Evolutionary conservation across 1,284 basidiomycete species (phyloP).

Genomic region (Cystobasidiaceae sp.): DNA sequence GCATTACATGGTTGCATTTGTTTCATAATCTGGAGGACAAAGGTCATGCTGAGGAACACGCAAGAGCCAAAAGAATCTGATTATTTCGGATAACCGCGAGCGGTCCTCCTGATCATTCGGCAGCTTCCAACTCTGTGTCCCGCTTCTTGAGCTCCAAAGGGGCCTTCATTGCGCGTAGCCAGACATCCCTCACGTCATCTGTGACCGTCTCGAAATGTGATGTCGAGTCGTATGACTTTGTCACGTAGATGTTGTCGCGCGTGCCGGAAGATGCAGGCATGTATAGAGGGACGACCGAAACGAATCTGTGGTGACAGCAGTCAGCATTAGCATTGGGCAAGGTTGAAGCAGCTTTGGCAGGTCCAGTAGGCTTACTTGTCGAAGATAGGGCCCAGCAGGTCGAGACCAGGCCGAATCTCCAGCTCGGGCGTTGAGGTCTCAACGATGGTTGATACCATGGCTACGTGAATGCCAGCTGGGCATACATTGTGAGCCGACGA

Average conservation of each 20-base stretch:
- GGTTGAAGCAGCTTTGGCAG: background rate
- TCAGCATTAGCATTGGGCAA: background rate
- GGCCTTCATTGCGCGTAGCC: constrained; percentile 72
- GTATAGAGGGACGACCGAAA: constrained; percentile 82
- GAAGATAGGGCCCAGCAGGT: constrained; percentile 84
- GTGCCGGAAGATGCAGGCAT: constrained; percentile 75
- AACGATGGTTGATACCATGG: constrained; percentile 97
- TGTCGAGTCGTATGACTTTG: constrained; percentile 95
- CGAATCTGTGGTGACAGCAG: constrained; percentile 60
- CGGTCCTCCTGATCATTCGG: background rate
- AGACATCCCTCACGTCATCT: constrained; percentile 88
- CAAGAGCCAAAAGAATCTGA: too few relatives aligned
- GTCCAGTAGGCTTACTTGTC: constrained; percentile 68
- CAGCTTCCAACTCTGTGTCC: constrained; percentile 48
- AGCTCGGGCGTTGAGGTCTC: constrained; percentile 90
- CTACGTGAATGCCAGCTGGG: constrained; percentile 88
- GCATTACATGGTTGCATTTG: too few relatives aligned
- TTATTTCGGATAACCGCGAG: too few relatives aligned
- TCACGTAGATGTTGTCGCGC: constrained; percentile 81
- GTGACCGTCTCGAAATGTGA: constrained; percentile 79
- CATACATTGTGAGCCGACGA: constrained; percentile 97
- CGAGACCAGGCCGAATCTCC: constrained; percentile 85
- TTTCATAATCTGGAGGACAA: too few relatives aligned
- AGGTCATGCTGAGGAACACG: too few relatives aligned
- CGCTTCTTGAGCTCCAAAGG: constrained; percentile 78